phyloP scores from a whole-genome alignment of 148 eudicot species.

The Nepenthes gracilis region DNA sequence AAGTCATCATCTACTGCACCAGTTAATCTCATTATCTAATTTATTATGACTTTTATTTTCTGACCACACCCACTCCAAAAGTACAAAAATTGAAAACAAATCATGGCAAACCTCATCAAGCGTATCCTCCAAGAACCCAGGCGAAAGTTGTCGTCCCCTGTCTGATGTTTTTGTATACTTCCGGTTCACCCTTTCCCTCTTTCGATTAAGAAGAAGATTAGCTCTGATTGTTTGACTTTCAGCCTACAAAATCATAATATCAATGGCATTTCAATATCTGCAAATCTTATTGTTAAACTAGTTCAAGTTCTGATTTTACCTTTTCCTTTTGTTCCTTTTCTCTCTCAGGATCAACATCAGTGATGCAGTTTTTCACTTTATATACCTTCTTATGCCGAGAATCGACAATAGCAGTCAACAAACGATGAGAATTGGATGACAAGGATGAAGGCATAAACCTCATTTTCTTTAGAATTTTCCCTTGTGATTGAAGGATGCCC shows the following conservation, averaged over 20 bases:
- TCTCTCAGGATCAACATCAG: conserved; percentile 98
- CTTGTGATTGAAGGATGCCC: conserved; percentile 97
- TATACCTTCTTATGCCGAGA: conserved; percentile 86
- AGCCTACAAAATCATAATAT: conserved; percentile 41
- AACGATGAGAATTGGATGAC: conserved; percentile 81
- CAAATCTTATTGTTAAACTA: conserved; percentile 4
- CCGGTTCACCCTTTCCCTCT: conserved; percentile 80
- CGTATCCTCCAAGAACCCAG: conserved; percentile 93
- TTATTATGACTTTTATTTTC: too few relatives aligned
- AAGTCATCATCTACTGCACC: too few relatives aligned
- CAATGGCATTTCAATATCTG: conserved; percentile 1
- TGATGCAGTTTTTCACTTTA: conserved; percentile 85
- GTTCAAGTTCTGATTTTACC: conserved; percentile 23
- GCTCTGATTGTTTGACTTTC: conserved; percentile 84
- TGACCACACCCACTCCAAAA: background rate
- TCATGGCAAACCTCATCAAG: conserved; percentile 58
- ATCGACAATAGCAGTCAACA: conserved; percentile 91
- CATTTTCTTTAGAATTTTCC: conserved; percentile 75
- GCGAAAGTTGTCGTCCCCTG: conserved; percentile 90
- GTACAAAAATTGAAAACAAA: background rate
- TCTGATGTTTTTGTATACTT: conserved; percentile 67
- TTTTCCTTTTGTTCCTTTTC: conserved; percentile 88
- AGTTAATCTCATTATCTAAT: too few relatives aligned
- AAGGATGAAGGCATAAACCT: conserved; percentile 96
- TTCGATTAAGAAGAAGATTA: conserved; percentile 58